Base-by-base conservation (phyloP, 306 rosid genomes). In the Acacia crassicarpa region DNA sequence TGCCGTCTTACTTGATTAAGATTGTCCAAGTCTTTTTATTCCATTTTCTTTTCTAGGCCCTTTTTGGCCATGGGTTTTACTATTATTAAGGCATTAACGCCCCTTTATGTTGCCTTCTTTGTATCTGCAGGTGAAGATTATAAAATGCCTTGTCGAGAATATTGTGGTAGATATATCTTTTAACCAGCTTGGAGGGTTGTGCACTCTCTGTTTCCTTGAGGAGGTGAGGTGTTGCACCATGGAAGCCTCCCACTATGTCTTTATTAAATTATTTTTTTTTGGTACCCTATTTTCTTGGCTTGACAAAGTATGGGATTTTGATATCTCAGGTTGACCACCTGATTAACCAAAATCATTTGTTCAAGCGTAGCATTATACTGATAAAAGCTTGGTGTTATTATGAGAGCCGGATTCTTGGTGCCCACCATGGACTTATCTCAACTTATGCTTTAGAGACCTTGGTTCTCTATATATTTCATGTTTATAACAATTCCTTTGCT, bases 351-450 rank as follows among this genome's bases (percentile, higher is more conserved):
- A 84, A 90, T 73, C 98, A 96, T 89, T 87, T 96, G 82, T 96
- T 96, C 92, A 96, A 96, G 93, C 98, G 99, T 32, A 96, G 99
- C 83, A 89, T 96, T 86, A 96, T 96, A 86, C 71, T 96, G 86
- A 96, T 96, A 80, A 96, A 96, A 87, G 99, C 99, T 43, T 96
- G 99, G 99, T 96, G 99, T 85, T 96, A 96, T 87, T 96, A 96
- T 25, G 99, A 96, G 88, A 94, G 99, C 77, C 98, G 99, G 17
- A 88, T 96, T 86, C 90, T 96, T 72, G 99, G 99, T 75, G 99
- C 99, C 76, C 99, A 96, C 86, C 99, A 96, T 90, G 99, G 99
- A 71, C 98, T 96, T 78, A 93, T 96, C 84, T 96, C 99, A 65
- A 92, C 99, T 70, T 96, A 96, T 69, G 99, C 99, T 2, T 85